Evolutionary conservation across 805 yeast genomes (phyloP).

Genomic region (Wickerhamomyces bisporus): DNA sequence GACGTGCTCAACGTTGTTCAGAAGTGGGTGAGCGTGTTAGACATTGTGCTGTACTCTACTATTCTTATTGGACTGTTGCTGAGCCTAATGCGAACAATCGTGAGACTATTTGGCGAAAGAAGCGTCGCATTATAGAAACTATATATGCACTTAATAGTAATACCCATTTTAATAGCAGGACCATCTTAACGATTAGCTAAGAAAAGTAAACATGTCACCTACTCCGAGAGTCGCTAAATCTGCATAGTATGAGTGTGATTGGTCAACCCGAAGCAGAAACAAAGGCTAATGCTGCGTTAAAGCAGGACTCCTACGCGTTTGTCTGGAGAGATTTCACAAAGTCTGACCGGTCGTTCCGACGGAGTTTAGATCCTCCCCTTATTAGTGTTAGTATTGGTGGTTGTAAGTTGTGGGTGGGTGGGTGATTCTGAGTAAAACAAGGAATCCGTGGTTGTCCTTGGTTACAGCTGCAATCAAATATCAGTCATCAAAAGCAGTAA

Average conservation of each 20-base stretch:
- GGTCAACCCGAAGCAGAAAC: neutral
- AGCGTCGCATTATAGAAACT: neutral
- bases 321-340: no score
- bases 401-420: no score
- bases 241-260: neutral
- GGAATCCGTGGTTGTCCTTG: no score
- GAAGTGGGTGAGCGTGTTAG: slow-evolving; percentile 5
- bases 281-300: no score
- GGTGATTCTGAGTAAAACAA: no score
- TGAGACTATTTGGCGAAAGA: neutral
- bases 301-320: neutral
- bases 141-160: neutral
- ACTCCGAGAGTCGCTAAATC: no score
- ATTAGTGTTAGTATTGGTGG: no score
- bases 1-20: slow-evolving; percentile 1
- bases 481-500: no score
- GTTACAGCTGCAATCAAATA: no score
- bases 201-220: no score
- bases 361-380: neutral
- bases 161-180: no score
- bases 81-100: slow-evolving; percentile 5
- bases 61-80: slow-evolving; percentile 12
- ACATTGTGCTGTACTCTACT: slow-evolving; percentile 10
- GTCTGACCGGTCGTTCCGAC: neutral
- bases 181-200: no score